Evolutionary conservation across 192 early-diverging fungal genomes (phyloP).

Genomic region (Phlyctochytrium planicorne): DNA sequence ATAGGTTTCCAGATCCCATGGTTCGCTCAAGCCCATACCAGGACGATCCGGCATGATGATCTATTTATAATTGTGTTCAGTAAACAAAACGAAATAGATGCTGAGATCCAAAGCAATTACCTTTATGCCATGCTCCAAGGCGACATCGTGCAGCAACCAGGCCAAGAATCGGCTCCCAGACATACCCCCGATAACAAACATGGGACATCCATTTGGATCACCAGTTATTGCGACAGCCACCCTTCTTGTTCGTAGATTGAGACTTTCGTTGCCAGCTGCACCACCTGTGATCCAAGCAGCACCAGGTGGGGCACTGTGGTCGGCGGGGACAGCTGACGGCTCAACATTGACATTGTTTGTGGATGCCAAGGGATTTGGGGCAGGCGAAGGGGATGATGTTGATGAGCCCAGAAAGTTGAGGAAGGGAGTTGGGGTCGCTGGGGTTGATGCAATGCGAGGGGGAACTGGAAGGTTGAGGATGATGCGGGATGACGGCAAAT

Average conservation of each 20-base stretch:
- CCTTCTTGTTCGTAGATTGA: neutral
- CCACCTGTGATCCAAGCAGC: too few species aligned
- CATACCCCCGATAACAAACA: neutral
- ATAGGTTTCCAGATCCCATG: neutral
- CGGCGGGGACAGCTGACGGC: neutral
- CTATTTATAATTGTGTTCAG: neutral
- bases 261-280: neutral
- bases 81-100: neutral
- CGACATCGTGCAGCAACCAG: neutral
- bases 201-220: neutral
- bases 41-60: neutral
- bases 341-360: too few species aligned
- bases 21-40: neutral
- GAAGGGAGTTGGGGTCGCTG: neutral
- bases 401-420: neutral
- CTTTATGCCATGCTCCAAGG: neutral
- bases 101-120: neutral
- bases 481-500: neutral
- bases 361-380: too few species aligned
- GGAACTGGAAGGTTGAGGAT: neutral
- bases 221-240: constrained; percentile 2
- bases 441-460: neutral
- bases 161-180: neutral
- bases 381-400: too few species aligned
- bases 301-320: neutral